Conservation (phyloP, 2,329 filamentous ascomycete genomes). For the Myriangium duriaei region DNA sequence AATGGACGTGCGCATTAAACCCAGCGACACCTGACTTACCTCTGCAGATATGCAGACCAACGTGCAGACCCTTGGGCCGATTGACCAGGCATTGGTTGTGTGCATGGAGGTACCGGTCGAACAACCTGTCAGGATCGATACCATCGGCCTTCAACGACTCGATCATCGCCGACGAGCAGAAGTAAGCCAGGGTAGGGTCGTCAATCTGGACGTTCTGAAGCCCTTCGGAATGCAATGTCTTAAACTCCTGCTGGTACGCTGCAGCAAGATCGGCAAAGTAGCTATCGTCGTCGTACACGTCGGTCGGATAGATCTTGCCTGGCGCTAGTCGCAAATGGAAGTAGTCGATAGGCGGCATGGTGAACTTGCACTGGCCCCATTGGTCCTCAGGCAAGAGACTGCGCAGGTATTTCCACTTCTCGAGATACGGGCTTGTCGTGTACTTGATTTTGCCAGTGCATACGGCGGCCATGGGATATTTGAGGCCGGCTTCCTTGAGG, state of each 20-base stretch:
- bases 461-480: slow-evolving; percentile 27
- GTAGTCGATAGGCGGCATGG: slow-evolving; percentile 27
- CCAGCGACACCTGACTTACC: too few relatives aligned
- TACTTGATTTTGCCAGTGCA: slow-evolving; percentile 26
- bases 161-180: slow-evolving; percentile 26
- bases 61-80: slow-evolving; percentile 23
- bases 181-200: slow-evolving; percentile 28
- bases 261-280: slow-evolving; percentile 26
- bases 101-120: slow-evolving; percentile 26
- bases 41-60: slow-evolving; percentile 28
- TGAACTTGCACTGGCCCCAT: slow-evolving; percentile 26
- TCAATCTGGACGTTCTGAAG: slow-evolving; percentile 27
- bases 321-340: slow-evolving; percentile 25
- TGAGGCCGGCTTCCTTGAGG: slow-evolving; percentile 26
- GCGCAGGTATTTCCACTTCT: slow-evolving; percentile 25
- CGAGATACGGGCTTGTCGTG: slow-evolving; percentile 22
- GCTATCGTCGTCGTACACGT: slow-evolving; percentile 22
- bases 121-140: slow-evolving; percentile 25
- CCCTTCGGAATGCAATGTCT: slow-evolving; percentile 23
- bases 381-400: slow-evolving; percentile 21
- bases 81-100: slow-evolving; percentile 26
- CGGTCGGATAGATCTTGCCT: slow-evolving; percentile 24
- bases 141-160: slow-evolving; percentile 23
- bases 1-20: too few relatives aligned
- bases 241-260: slow-evolving; percentile 25